Base-by-base conservation (phyloP, 371 early-diverging fungal species). In the Mortierella sp. region DNA sequence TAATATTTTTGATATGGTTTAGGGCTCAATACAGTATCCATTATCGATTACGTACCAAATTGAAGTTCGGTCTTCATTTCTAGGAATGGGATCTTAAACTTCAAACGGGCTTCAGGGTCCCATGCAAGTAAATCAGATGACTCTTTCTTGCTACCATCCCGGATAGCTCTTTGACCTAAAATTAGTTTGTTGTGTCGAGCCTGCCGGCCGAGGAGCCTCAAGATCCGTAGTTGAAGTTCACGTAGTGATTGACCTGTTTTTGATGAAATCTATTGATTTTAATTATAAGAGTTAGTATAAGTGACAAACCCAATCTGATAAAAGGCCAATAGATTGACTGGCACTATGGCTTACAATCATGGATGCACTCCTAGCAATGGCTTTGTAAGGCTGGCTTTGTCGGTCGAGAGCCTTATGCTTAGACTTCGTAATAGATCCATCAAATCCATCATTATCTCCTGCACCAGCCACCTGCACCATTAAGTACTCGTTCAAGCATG, bases 401-500 rank as follows among this genome's bases (percentile, higher is more conserved):
- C 51, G 31, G 9, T 22, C 15, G 19, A 42, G 29, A 40, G 26
- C 6, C 35, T 61, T 64, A 40, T 61, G 54, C 35, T 64, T 74
- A 26, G 61, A 32, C 26, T 68, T 70, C 26, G 35, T 10, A 1
- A 6, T 22, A 13, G 35, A 13, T 17, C 32, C 61, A 35, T 68
- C 71, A 7, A 40, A 10, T n/a, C 40, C 61, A 34, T 82, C 75
- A 23, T 53, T 37, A 15, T 84, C 82, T 31, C 60, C 76, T 0
- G 49, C 57, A 12, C 61, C 15, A n/a, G 84, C 62, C 6, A 87
- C 66, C 40, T 90, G 89, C 29, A 90, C 83, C 63, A 87, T 61
- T 22, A 95, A 84, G 58, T 94, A 95, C 19, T 93, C 93, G 51
- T 88, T 87, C 47, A 94, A 76, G 8, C 75, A 70, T 3, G 94